Conservation (phyloP, 768 basidiomycete species). For the Mycena indigotica region DNA sequence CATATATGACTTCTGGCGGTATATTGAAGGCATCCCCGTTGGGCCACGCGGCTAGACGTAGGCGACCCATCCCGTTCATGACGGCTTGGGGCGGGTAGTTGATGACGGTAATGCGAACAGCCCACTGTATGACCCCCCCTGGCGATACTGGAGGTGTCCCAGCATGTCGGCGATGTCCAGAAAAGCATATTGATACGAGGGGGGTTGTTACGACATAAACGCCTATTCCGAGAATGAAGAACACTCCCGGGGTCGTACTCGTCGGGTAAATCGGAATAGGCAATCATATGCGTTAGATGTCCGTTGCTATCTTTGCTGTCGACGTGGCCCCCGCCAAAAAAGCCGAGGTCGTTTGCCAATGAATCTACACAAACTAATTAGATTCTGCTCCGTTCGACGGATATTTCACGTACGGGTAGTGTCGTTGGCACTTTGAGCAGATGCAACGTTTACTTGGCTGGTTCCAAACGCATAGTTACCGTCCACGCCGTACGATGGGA, state of each 20-base stretch:
- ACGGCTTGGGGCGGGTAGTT: neutral
- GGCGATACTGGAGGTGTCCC: slow-evolving; percentile 6
- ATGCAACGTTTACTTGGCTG: slow-evolving; percentile 1
- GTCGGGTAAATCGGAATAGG: slow-evolving; percentile 1
- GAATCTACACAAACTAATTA: too few species aligned
- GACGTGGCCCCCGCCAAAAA: slow-evolving; percentile 1
- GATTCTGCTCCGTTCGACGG: too few species aligned
- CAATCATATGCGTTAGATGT: neutral
- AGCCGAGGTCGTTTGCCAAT: neutral
- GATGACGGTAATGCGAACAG: slow-evolving; percentile 2
- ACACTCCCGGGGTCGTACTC: slow-evolving; percentile 1
- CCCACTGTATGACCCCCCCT: neutral
- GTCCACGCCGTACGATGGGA: neutral
- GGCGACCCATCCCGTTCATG: slow-evolving; percentile 1
- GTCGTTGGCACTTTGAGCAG: neutral
- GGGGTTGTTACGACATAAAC: neutral
- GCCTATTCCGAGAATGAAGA: slow-evolving; percentile 7
- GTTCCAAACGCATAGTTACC: slow-evolving; percentile 7
- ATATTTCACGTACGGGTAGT: neutral
- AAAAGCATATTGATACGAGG: neutral
- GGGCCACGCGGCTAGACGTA: neutral
- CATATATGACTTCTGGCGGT: neutral
- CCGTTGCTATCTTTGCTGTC: neutral
- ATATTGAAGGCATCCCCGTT: neutral
- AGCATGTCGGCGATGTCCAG: slow-evolving; percentile 2